phyloP scores from a whole-genome alignment of 495 filamentous ascomycete genomes.

The Acidiella bohemica region DNA sequence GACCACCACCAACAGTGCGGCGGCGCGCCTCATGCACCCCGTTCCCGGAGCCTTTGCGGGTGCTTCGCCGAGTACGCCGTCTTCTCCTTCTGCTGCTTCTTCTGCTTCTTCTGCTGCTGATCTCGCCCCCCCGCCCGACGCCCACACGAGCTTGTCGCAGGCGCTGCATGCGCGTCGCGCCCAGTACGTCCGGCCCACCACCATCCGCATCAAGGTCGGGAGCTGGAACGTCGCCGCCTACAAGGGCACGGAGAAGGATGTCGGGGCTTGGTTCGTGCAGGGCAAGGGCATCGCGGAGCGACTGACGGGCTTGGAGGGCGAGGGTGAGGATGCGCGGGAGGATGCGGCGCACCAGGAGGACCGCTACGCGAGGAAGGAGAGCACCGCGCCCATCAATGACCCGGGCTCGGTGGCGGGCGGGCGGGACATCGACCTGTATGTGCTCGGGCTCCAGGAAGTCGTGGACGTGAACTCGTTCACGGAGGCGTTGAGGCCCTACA shows the following conservation, averaged over 20 bases:
- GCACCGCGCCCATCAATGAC: slow-evolving; percentile 30
- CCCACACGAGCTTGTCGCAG: slow-evolving; percentile 40
- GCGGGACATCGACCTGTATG: slow-evolving; percentile 73
- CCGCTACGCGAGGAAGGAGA: slow-evolving; percentile 26
- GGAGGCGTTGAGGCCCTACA: slow-evolving; percentile 54
- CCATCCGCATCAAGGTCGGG: slow-evolving; percentile 71
- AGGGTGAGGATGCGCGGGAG: slow-evolving; percentile 25
- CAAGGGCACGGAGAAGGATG: slow-evolving; percentile 69
- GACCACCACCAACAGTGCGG: slow-evolving; percentile 6
- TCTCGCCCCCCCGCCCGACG: too few species aligned
- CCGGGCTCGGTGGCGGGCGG: slow-evolving; percentile 29
- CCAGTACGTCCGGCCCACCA: slow-evolving; percentile 60
- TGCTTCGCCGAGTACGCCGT: too few species aligned
- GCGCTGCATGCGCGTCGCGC: slow-evolving; percentile 54
- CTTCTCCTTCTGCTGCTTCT: too few species aligned
- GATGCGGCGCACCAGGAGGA: slow-evolving; percentile 33
- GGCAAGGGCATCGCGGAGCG: slow-evolving; percentile 53
- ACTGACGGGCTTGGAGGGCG: slow-evolving; percentile 39
- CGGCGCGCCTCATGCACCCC: slow-evolving; percentile 21
- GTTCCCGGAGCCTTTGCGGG: slow-evolving; percentile 30
- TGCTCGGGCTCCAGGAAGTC: slow-evolving; percentile 80
- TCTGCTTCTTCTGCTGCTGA: too few species aligned
- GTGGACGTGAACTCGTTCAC: slow-evolving; percentile 65
- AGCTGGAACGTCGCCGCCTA: slow-evolving; percentile 89
- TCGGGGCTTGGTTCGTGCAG: slow-evolving; percentile 72